These are phyloP conservation scores for Myriosclerotinia curreyana DNA, from an alignment of 2,329 filamentous ascomycete species.

Conservation along the genomic window DNA sequence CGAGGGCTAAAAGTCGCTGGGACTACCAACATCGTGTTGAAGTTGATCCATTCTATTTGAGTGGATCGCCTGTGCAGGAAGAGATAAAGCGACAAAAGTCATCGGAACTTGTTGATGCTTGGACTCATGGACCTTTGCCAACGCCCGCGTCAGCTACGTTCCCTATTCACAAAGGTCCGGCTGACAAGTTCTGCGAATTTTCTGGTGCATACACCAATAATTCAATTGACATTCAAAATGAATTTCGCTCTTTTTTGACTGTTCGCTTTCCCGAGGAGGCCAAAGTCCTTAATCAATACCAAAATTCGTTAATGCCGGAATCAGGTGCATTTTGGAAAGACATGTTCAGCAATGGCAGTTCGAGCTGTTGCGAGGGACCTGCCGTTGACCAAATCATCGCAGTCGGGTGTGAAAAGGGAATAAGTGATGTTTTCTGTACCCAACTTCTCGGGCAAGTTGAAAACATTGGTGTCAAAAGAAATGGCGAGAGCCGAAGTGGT, in stretches of 20 bases:
- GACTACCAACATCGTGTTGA: conserved; percentile 20
- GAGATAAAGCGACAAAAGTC: not conserved
- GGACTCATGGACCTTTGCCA: conserved; percentile 19
- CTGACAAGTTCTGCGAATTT: conserved; percentile 31
- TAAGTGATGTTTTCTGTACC: conserved; percentile 50
- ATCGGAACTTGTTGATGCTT: not conserved
- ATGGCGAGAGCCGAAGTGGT: conserved; percentile 51
- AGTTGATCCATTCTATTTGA: conserved; percentile 24
- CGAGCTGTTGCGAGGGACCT: conserved; percentile 25
- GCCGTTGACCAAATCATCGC: conserved; percentile 58
- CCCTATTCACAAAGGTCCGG: not conserved
- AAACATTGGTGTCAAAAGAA: conserved; percentile 51
- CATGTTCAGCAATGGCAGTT: conserved; percentile 32
- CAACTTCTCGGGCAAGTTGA: conserved; percentile 53
- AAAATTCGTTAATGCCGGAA: conserved; percentile 49
- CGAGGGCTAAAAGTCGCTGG: not conserved
- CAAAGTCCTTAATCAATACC: conserved; percentile 48
- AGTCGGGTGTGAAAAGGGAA: conserved; percentile 55
- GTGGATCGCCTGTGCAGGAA: conserved; percentile 18
- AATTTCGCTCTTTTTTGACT: conserved; percentile 52
- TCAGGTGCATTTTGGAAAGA: conserved; percentile 42
- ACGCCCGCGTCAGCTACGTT: not conserved
- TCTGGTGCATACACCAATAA: conserved; percentile 27
- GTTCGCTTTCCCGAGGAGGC: conserved; percentile 50
- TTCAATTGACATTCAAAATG: conserved; percentile 55